Evolutionary conservation across 192 early-diverging fungal genomes (phyloP), one percentile per base, ranked within the genome.

Genomic region (Backusella liffmaniae): DNA sequence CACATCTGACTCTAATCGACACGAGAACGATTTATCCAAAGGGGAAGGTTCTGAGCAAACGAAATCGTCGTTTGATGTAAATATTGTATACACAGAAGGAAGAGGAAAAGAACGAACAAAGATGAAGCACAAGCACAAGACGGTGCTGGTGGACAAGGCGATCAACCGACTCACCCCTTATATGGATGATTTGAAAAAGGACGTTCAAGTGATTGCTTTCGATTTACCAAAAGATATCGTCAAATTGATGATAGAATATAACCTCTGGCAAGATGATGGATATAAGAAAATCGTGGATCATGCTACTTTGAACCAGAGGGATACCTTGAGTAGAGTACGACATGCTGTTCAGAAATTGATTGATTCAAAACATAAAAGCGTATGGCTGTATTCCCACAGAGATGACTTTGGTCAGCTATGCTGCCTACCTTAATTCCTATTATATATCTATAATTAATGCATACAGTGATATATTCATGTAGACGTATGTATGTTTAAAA

Each of bases 321-420:
- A 83, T 66, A 76, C 72, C 15, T 46, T 83, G 21, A 72, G 37
- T 16, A 65, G 76, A 56, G 82, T 81, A 16, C 79, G 83, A 65
- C 68, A 79, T 36, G 69, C 76, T 12, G 70, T 78, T 39, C 65
- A 68, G 66, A 74, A 73, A 66, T 70, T 71, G 7, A 77, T 76
- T 75, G 53, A 83, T 72, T 62, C 70, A 77, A 77, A 73, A 77
- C 80, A 81, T 23, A 70, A 75, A 42, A 90, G 86, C 76, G 85
- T 94, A 8, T 94, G 93, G 93, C 77, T 94, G 18, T 93, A 94
- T 78, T 90, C 91, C 0, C 85, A 89, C 66, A 87, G 87, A 65
- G 90, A 89, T 80, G 90, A 94, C 44, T 86, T 81, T 73, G 87
- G 88, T 8, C 77, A 88, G 18, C 82, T 89, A 8, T 94, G 91